phyloP scores from a whole-genome alignment of 1,139 yeast genomes.

The Diutina ranongensis region DNA sequence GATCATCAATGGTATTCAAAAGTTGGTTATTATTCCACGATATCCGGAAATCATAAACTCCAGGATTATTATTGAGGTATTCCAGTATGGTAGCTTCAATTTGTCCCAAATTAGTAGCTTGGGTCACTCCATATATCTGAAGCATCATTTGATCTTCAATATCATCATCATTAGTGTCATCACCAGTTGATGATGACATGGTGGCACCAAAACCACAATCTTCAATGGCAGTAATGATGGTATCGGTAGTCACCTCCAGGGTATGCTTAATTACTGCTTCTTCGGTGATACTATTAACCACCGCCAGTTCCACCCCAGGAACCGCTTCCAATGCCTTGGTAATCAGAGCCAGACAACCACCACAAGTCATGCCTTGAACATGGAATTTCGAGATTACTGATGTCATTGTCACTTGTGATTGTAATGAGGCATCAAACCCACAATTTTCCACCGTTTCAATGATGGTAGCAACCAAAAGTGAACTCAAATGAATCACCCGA shows the following conservation, averaged over 20 bases:
- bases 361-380: conserved; percentile 78
- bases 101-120: conserved; percentile 21
- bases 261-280: conserved; percentile 49
- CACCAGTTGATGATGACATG: background rate
- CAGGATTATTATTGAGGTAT: conserved; percentile 26
- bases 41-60: conserved; percentile 16
- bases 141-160: conserved; percentile 20
- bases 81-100: conserved; percentile 11
- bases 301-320: conserved; percentile 32
- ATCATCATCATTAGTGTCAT: conserved; percentile 9
- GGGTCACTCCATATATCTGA: conserved; percentile 26
- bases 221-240: conserved; percentile 42
- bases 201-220: conserved; percentile 65
- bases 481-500: conserved; percentile 14
- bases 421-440: conserved; percentile 22
- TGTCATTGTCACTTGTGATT: background rate
- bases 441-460: conserved; percentile 19
- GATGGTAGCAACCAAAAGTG: conserved; percentile 8
- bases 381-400: conserved; percentile 15
- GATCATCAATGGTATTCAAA: conserved; percentile 10
- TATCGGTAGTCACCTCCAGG: conserved; percentile 18
- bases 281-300: conserved; percentile 66
- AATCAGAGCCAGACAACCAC: conserved; percentile 63
- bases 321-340: conserved; percentile 38
- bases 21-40: conserved; percentile 7